Conservation (phyloP, 2,329 filamentous ascomycete genomes). For the Knoxdaviesia capensis region DNA sequence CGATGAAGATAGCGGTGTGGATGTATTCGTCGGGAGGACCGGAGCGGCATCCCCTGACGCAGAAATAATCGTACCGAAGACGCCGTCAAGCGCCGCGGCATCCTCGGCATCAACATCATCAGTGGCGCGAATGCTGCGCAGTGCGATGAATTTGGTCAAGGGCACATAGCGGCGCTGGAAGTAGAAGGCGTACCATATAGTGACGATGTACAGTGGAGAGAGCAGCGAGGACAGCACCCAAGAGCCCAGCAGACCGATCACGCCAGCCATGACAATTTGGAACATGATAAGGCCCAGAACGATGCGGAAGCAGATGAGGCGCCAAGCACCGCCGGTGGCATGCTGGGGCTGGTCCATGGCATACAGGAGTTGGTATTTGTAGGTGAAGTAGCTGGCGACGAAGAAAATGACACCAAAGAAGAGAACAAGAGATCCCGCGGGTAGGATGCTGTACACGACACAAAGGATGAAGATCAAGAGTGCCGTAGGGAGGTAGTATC, state of each 20-base stretch:
- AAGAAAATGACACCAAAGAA: slow-evolving; percentile 73
- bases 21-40: neutral
- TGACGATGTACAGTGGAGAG: slow-evolving; percentile 56
- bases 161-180: slow-evolving; percentile 70
- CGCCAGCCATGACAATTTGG: slow-evolving; percentile 76
- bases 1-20: neutral
- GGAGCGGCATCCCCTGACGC: slow-evolving; percentile 6
- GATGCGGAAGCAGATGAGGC: slow-evolving; percentile 86
- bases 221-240: slow-evolving; percentile 55
- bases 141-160: slow-evolving; percentile 76
- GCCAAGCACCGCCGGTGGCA: slow-evolving; percentile 84
- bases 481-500: slow-evolving; percentile 84
- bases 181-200: slow-evolving; percentile 76
- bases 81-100: slow-evolving; percentile 13
- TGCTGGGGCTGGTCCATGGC: slow-evolving; percentile 96
- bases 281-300: slow-evolving; percentile 75
- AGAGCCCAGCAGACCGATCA: slow-evolving; percentile 55
- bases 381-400: slow-evolving; percentile 63
- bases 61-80: too few relatives aligned
- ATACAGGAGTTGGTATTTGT: slow-evolving; percentile 95
- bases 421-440: slow-evolving; percentile 60
- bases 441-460: slow-evolving; percentile 78
- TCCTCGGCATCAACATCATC: slow-evolving; percentile 21
- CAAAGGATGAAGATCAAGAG: slow-evolving; percentile 90
- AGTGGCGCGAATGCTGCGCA: slow-evolving; percentile 55